Percentiles rank a stretch among this genome's conserved stretches.
Conservation (phyloP, 2,329 filamentous ascomycete species). For the Aureobasidium melanogenum region DNA sequence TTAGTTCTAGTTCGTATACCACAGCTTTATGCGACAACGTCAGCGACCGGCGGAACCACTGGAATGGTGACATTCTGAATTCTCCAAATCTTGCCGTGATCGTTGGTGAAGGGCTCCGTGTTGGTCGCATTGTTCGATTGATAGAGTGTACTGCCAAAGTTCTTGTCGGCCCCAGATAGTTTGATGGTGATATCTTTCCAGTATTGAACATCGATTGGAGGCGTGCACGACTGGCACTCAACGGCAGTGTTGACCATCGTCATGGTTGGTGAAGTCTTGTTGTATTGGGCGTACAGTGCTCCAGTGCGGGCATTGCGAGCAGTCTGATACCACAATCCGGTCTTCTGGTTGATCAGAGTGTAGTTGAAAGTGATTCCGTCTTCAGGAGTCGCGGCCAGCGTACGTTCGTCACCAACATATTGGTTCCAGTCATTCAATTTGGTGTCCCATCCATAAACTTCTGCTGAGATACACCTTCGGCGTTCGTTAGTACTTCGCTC, state of each 20-base stretch:
- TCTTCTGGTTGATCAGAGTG: conserved; percentile 19
- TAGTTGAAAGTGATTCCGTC: conserved; percentile 22
- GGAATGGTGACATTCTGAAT: conserved; percentile 14
- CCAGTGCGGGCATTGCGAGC: conserved; percentile 2
- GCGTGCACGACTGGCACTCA: conserved; percentile 11
- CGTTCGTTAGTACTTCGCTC: background rate
- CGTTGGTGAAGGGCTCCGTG: background rate
- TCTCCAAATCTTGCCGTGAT: conserved; percentile 14
- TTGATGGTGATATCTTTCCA: conserved; percentile 13
- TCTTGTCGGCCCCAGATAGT: conserved; percentile 8
- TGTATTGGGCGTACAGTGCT: background rate
- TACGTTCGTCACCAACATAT: conserved; percentile 18
- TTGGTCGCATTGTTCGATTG: conserved; percentile 1
- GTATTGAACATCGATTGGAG: conserved; percentile 5
- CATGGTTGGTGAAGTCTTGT: conserved; percentile 1
- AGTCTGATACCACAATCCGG: conserved; percentile 19
- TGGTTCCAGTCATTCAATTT: conserved; percentile 15
- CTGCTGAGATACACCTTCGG: conserved; percentile 18
- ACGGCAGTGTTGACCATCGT: conserved; percentile 12
- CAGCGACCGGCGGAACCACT: conserved; percentile 2
- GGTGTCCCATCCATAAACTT: conserved; percentile 19
- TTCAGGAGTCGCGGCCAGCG: conserved; percentile 17
- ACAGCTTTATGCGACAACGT: background rate
- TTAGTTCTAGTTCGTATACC: background rate
- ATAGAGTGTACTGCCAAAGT: conserved; percentile 5